Base-by-base conservation (phyloP, 805 yeast genomes). In the Lipomyces oligophaga region DNA sequence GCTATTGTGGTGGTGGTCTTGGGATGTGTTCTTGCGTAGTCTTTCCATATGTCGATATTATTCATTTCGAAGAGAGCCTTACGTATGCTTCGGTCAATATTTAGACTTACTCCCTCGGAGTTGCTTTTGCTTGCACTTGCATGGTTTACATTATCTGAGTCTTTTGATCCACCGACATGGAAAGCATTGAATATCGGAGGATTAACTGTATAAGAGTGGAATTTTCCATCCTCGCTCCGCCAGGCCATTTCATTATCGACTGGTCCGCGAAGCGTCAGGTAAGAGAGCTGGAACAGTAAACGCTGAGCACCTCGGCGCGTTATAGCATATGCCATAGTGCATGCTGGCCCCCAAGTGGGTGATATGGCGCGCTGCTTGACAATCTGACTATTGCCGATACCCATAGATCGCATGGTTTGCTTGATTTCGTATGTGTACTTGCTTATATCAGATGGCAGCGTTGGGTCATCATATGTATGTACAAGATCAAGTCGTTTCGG, bases 281-380 rank as follows among this genome's bases (percentile, higher is more conserved):
- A 48, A 25, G 49, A 44, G 27, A 44, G 40, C 11, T 43, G 41
- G 36, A 44, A 28, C 28, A 48, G 45, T 28, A 48, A 34, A 4
- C 53, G 43, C 32, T 48, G 49, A 15, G 53, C 53, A 10, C 53
- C 53, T 16, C 34, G 38, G 32, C 44, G 44, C n/a, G 53, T 48
- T 20, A 48, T 20, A 6, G 49, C 53, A 36, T 33, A 36, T 5
- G 41, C 51, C 7, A 35, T 34, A 11, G 37, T 19, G 19, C 51
- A 38, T 10, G 38, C 39, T 2, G 51, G 38, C 11, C 27, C 34
- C 7, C 18, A 36, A 3, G 51, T 22, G 4, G 51, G 51, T 19
- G 18, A 32, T 19, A 47, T 42, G 13, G 27, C 40, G 8, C 50
- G 41, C n/a, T n/a, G n/a, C n/a, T n/a, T n/a, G n/a, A n/a, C n/a